Conservation (phyloP, 768 basidiomycete genomes). For the Kwoniella sp. region DNA sequence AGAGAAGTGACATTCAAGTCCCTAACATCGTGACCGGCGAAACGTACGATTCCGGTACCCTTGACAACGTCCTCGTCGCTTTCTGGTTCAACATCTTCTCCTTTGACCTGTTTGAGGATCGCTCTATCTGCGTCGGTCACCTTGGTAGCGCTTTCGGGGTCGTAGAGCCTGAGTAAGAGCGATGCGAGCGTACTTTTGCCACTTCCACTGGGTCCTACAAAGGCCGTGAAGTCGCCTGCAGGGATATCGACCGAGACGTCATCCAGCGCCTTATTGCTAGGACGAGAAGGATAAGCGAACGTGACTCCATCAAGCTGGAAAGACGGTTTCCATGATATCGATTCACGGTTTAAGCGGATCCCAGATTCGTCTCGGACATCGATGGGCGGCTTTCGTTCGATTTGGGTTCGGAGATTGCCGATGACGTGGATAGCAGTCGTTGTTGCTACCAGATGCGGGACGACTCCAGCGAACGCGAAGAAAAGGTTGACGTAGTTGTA, state of each 20-base stretch:
- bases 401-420: constrained; percentile 42
- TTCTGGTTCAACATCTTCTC: constrained; percentile 7
- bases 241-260: constrained; percentile 36
- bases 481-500: constrained; percentile 44
- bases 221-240: constrained; percentile 50
- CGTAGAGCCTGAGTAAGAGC: constrained; percentile 51
- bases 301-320: constrained; percentile 50
- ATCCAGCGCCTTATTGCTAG: constrained; percentile 40
- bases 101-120: constrained; percentile 20
- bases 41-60: constrained; percentile 19
- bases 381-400: constrained; percentile 48
- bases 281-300: constrained; percentile 52
- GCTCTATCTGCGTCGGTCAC: constrained; percentile 26
- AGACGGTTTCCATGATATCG: constrained; percentile 24
- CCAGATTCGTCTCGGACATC: constrained; percentile 40
- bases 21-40: constrained; percentile 37
- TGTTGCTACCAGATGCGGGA: constrained; percentile 48
- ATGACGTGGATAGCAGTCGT: constrained; percentile 39
- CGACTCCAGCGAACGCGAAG: constrained; percentile 44
- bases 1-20: constrained; percentile 45
- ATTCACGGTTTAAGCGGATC: constrained; percentile 18
- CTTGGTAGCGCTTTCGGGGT: constrained; percentile 32
- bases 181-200: constrained; percentile 51
- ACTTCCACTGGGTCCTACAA: constrained; percentile 52
- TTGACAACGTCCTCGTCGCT: constrained; percentile 13